These are phyloP conservation scores for Suhomyces anneliseae DNA, from an alignment of 1,139 yeast genomes.

Conservation along the genomic window DNA sequence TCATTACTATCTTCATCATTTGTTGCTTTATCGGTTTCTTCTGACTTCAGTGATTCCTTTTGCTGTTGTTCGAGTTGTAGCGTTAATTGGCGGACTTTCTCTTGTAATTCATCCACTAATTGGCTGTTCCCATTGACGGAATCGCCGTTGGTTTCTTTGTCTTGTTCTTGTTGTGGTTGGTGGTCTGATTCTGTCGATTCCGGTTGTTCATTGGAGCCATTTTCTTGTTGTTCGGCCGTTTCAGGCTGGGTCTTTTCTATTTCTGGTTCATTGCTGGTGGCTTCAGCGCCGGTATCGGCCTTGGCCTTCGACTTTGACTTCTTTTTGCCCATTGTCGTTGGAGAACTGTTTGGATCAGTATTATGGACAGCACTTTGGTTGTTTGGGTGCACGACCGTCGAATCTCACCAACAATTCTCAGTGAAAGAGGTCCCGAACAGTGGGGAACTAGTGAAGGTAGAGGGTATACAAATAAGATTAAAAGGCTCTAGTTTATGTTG, in stretches of 20 bases:
- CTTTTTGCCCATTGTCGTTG: conserved; percentile 28
- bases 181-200: neutral
- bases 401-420: too few relatives aligned
- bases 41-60: conserved; percentile 2
- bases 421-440: too few relatives aligned
- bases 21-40: neutral
- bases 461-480: too few relatives aligned
- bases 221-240: neutral
- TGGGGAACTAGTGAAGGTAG: too few relatives aligned
- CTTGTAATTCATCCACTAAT: conserved; percentile 12
- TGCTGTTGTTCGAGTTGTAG: conserved; percentile 15
- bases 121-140: neutral
- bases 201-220: neutral
- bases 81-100: conserved; percentile 22
- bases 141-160: neutral
- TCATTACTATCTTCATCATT: neutral
- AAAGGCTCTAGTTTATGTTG: too few relatives aligned
- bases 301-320: conserved; percentile 26
- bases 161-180: neutral
- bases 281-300: conserved; percentile 4
- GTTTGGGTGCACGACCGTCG: neutral
- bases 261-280: neutral
- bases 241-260: conserved; percentile 1
- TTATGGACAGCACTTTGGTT: neutral
- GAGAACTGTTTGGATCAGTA: neutral